Evolutionary conservation across 2,329 filamentous ascomycete genomes (phyloP).

Genomic region (Exophiala calicioides): DNA sequence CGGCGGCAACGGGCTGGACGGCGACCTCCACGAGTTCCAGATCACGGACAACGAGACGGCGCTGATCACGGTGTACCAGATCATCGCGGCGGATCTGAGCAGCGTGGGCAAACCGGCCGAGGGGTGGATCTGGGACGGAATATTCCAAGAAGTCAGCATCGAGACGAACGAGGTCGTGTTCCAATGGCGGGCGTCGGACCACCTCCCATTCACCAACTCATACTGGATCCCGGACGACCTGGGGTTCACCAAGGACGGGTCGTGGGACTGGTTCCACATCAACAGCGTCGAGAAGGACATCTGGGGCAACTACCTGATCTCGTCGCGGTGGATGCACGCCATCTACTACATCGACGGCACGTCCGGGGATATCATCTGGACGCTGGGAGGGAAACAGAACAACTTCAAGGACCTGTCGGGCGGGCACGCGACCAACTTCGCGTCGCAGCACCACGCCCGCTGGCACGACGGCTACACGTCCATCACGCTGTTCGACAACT

Average conservation of each 20-base stretch:
- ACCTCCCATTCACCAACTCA: conserved; percentile 34
- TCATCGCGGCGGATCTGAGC: conserved; percentile 7
- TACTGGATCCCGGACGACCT: not conserved
- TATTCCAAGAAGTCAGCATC: conserved; percentile 51
- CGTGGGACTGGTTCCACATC: conserved; percentile 59
- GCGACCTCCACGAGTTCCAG: conserved; percentile 23
- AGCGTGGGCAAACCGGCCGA: conserved; percentile 5
- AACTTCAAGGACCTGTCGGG: conserved; percentile 44
- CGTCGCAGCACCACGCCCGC: conserved; percentile 55
- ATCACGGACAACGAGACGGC: conserved; percentile 15
- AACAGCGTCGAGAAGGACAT: conserved; percentile 55
- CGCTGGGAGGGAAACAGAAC: conserved; percentile 52
- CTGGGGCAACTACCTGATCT: conserved; percentile 48
- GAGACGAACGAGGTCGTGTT: conserved; percentile 46
- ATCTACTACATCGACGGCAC: conserved; percentile 47
- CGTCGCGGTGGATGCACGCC: conserved; percentile 42
- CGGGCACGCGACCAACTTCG: conserved; percentile 50
- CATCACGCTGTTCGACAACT: conserved; percentile 43
- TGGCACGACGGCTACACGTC: conserved; percentile 36
- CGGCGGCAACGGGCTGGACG: conserved; percentile 4
- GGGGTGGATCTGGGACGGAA: conserved; percentile 42
- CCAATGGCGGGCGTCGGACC: conserved; percentile 50
- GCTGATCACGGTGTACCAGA: conserved; percentile 18
- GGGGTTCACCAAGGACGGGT: conserved; percentile 2
- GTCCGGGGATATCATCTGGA: conserved; percentile 51